Conservation (phyloP, 2,329 filamentous ascomycete species). For the Aureobasidium sp. region DNA sequence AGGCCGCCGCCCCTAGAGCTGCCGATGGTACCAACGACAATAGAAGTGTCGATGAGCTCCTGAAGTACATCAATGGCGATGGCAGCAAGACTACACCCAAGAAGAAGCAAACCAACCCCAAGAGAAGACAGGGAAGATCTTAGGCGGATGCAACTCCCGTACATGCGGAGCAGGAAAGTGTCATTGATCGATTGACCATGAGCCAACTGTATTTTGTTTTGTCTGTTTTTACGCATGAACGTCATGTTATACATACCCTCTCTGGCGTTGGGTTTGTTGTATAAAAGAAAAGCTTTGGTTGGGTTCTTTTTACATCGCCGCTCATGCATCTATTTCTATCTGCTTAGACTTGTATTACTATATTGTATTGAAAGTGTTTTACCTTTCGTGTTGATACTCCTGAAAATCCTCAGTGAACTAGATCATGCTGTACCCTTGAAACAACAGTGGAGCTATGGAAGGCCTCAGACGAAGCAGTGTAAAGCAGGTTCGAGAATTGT, state of each 20-base stretch:
- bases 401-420: no score
- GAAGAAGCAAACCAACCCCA: slow-evolving; percentile 40
- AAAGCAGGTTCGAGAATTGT: no score
- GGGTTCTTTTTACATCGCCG: slow-evolving; percentile 1
- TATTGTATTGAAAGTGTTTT: background rate
- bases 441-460: no score
- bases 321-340: background rate
- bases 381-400: background rate
- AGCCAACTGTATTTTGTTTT: slow-evolving; percentile 5
- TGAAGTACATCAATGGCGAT: slow-evolving; percentile 86
- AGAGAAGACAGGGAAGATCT: slow-evolving; percentile 24
- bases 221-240: background rate
- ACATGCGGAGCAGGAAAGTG: background rate
- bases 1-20: slow-evolving; percentile 9
- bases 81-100: slow-evolving; percentile 36
- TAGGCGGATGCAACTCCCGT: background rate
- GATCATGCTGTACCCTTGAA: no score
- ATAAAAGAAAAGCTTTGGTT: slow-evolving; percentile 14
- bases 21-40: slow-evolving; percentile 16
- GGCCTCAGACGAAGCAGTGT: no score
- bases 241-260: slow-evolving; percentile 10
- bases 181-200: background rate
- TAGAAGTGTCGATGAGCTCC: slow-evolving; percentile 82
- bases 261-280: slow-evolving; percentile 11
- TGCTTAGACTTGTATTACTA: background rate